Evolutionary conservation across 768 basidiomycete genomes (phyloP), one percentile per base, ranked within the genome.

Genomic region (Mycena crocata): DNA sequence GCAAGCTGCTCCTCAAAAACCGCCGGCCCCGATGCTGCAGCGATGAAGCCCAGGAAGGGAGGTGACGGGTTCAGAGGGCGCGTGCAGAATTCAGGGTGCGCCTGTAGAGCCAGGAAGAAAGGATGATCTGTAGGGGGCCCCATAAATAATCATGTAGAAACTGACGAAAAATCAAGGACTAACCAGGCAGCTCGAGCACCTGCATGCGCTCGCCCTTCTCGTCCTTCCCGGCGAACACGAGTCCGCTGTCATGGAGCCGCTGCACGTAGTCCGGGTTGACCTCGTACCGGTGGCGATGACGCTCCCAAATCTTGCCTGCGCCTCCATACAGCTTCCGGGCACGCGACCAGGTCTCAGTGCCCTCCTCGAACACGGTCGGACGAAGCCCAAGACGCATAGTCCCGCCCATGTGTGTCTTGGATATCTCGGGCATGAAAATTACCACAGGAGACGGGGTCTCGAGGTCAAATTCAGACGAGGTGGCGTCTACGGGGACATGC

Each of bases 341-440:
- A 66, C 87, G 88, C 50, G 90, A 91, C 91, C 91, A 94, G 21
- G 77, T 73, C 73, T 91, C 91, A 1, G 89, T 90, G 15, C 82
- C 85, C 12, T 84, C 77, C 62, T 91, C 88, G 77, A 99, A 98
- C 50, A 98, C 87, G 2, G 97, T 99, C 5, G 97, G 95, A n/a
- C 97, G 90, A 44, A 99, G 85, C 26, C 98, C 98, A n/a, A 98
- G 87, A 15, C 98, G 91, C 98, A 99, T 99, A n/a, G 97, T 99
- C 24, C 98, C 98, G 56, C 98, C 98, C 89, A 99, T 95, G 70
- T 99, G 96, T 15, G 96, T 98, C 76, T 92, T 93, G 14, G 95
- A 98, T 72, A 99, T 94, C 77, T 99, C 98, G 21, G 98, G 98
- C 98, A 99, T 99, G 87, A 96, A 99, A 71, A 99, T 86, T 79